Percentiles rank a stretch among this genome's conserved stretches.
These are phyloP conservation scores for Pseudocercospora vitis DNA, from an alignment of 2,329 filamentous ascomycete genomes.

Conservation along the genomic window DNA sequence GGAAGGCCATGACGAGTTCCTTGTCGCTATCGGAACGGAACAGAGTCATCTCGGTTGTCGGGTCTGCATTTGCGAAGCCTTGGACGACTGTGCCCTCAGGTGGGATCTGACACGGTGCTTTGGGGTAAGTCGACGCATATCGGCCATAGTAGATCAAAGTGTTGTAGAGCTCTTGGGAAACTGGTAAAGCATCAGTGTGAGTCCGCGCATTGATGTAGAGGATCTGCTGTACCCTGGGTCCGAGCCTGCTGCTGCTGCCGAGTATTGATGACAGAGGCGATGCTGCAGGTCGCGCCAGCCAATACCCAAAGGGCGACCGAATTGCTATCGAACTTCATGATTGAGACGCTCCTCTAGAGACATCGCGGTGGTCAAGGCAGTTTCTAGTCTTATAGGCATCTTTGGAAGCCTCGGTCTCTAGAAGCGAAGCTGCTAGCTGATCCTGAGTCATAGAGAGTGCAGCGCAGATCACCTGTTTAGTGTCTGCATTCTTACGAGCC, in stretches of 20 bases:
- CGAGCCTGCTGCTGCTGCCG: neutral
- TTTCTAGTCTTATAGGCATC: neutral
- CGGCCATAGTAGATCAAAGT: conserved; percentile 9
- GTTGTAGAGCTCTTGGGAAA: conserved; percentile 15
- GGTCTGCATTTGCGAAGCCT: conserved; percentile 14
- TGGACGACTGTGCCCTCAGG: conserved; percentile 13
- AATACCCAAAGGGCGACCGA: neutral
- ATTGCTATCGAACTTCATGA: neutral
- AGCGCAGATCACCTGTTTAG: neutral
- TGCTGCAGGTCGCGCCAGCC: neutral
- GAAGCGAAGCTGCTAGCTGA: neutral
- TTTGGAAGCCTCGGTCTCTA: neutral
- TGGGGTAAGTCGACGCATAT: conserved; percentile 11
- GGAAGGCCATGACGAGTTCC: conserved; percentile 18
- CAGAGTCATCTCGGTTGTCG: conserved; percentile 14
- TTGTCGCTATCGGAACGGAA: conserved; percentile 16
- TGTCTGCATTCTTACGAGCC: neutral
- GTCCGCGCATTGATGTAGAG: neutral
- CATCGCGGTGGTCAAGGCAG: neutral
- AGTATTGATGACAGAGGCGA: neutral
- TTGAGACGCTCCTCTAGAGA: neutral
- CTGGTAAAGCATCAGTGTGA: neutral
- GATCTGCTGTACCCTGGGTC: neutral
- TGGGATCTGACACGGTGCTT: conserved; percentile 12
- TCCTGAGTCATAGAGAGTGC: neutral